Base-by-base conservation (phyloP, 2,329 filamentous ascomycete genomes). In the Parasarocladium wereldwijsianum region DNA sequence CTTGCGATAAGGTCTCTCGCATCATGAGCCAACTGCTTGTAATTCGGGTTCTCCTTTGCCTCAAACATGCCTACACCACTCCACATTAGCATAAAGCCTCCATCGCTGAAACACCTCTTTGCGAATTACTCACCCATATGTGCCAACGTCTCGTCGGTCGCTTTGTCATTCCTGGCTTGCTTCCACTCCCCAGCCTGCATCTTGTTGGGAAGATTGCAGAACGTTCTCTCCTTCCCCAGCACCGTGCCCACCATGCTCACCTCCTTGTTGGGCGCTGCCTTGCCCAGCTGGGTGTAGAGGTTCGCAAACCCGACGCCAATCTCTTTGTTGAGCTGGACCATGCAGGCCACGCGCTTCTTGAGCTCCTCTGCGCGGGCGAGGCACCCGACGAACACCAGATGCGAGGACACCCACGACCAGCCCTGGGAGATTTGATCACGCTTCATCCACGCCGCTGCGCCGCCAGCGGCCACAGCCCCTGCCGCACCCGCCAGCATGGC, bases 321-420 rank as follows among this genome's bases (percentile, higher is more conserved):
- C 34, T 80, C 71, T 26, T 60, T 51, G 19, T 73, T 64, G 13
- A 86, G 57, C 34, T 64, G 61, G n/a, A 70, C 62, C 49, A 94
- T 62, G 36, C 60, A 66, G n/a, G 62, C 57, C 8, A 93, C 64
- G 18, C 90, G 72, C 45, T 73, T 69, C 41, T 76, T 74, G 39
- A 96, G 60, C 46, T 93, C 85, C 42, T 86, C 79, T 4, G 73
- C 74, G n/a, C 82, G 74, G 27, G 81, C 79, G 6, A 98, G 66
- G 44, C 84, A 92, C 3, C 85, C 84, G 2, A 96, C 82, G 44
- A 96, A 98, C 51, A 90, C 82, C 16, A 98, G 70, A 53, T 98
- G 90, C 20, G 82, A 90, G 11, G 78, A 73, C 10, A 82, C 82
- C 85, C 86, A 96, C 8, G 62, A 62, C 58, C 76, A 76, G 6